phyloP scores from a whole-genome alignment of 495 filamentous ascomycete genomes.

The Neurospora terricola region DNA sequence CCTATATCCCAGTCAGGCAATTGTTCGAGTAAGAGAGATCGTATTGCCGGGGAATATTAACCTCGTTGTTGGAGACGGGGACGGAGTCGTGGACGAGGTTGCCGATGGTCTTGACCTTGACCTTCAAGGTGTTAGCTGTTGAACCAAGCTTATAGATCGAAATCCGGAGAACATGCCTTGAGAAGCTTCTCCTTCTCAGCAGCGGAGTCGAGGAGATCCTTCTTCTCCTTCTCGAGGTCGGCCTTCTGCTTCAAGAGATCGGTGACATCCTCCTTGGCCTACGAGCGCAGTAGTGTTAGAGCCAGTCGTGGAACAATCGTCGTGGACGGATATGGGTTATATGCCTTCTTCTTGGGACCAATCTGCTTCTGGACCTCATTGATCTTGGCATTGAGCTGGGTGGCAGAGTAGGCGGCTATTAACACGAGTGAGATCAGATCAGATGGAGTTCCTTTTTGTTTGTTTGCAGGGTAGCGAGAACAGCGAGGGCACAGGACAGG shows the following conservation, averaged over 20 bases:
- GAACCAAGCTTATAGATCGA: neutral
- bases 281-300: slow-evolving; percentile 1
- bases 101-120: slow-evolving; percentile 75
- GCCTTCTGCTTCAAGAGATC: slow-evolving; percentile 66
- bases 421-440: neutral
- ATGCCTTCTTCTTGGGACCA: slow-evolving; percentile 81
- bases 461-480: neutral
- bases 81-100: slow-evolving; percentile 92
- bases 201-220: slow-evolving; percentile 61
- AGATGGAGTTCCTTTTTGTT: neutral
- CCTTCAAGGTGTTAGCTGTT: slow-evolving; percentile 24
- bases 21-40: neutral
- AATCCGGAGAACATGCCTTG: slow-evolving; percentile 5
- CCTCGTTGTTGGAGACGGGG: slow-evolving; percentile 79
- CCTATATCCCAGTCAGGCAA: slow-evolving; percentile 28
- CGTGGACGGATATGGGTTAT: slow-evolving; percentile 8
- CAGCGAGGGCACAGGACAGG: neutral
- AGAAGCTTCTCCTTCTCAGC: slow-evolving; percentile 62
- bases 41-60: slow-evolving; percentile 25
- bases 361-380: slow-evolving; percentile 86
- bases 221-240: slow-evolving; percentile 68
- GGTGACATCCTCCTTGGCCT: slow-evolving; percentile 87
- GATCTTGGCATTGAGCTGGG: slow-evolving; percentile 69
- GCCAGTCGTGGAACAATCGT: neutral
- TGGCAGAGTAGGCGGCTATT: slow-evolving; percentile 57